These are phyloP conservation scores for Lactarius sp. DNA, from an alignment of 768 basidiomycete species.

Conservation along the genomic window DNA sequence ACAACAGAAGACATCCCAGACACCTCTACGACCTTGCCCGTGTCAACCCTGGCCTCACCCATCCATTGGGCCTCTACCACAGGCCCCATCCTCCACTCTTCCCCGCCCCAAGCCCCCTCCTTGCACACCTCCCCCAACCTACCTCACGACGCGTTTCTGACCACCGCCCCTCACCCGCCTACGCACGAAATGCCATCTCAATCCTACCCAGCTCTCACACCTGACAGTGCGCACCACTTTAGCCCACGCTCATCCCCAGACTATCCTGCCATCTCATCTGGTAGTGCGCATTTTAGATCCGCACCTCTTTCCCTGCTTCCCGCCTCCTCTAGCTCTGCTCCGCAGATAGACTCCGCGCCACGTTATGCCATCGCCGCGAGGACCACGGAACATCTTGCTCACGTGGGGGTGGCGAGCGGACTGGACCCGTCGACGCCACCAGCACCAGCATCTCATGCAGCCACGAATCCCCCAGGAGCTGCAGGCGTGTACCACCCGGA, in stretches of 20 bases:
- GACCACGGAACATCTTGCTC: background rate
- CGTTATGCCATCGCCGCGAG: background rate
- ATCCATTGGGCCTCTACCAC: background rate
- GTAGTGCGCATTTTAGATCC: background rate
- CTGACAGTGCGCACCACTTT: background rate
- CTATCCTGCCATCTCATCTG: background rate
- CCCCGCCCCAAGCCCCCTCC: background rate
- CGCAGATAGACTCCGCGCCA: background rate
- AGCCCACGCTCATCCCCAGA: background rate
- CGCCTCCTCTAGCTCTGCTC: background rate
- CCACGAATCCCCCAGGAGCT: no score
- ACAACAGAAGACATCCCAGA: background rate
- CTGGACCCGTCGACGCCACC: background rate
- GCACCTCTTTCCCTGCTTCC: background rate
- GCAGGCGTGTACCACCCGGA: background rate
- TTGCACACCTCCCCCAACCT: background rate
- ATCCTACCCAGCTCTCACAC: no score
- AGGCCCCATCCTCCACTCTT: background rate
- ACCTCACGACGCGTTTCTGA: background rate
- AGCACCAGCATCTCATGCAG: background rate
- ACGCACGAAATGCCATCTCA: background rate
- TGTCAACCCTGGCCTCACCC: background rate
- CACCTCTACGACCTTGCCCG: background rate
- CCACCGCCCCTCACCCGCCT: background rate
- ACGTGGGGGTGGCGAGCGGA: background rate